Base-by-base conservation (phyloP, 2,329 filamentous ascomycete species). In the Paracorniculantispora psalliotae region DNA sequence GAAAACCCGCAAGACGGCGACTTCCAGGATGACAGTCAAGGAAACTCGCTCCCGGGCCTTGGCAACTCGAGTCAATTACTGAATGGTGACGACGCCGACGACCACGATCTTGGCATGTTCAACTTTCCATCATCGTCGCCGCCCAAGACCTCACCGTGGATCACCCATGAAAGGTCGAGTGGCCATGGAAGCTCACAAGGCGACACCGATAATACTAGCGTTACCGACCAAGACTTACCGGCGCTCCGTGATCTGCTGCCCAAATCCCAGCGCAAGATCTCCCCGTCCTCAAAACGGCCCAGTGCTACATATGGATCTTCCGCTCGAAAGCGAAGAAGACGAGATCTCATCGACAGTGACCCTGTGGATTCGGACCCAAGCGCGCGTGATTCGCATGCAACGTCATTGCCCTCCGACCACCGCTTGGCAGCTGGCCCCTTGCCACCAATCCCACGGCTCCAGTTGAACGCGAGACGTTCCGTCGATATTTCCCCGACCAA, bases 1-100 rank as follows among this genome's bases (percentile, higher is more conserved):
- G 74, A 79, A 7, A 75, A 79, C 58, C 80, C 75, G 0, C 76
- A 79, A 60, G 78, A 81, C 41, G 72, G 75, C 54, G 79, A 82
- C 6, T 83, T 82, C 51, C 72, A 79, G 55, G 77, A 81, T 3
- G 77, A 79, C 28, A 83, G 78, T 59, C 81, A 83, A 62, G 72
- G 73, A 30, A 75, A 69, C 2, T 62, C 62, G 9, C 61, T 65
- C 4, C 69, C 66, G 7, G 66, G 70, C 2, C 63, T 69, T 21
- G 68, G 68, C 1, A 71, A 73, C 26, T 74, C 76, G 21, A 76
- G 72, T 51, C 73, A 76, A 53, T n/a, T 59, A 35, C 56, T 61
- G 47, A 63, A 62, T 17, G 54, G 63, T 4, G 60, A 65, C 15
- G 39, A 64, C 28, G 60, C 64, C 25, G 62, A 61, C 9, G 51